A percentile compares a stretch with the other conserved stretches of the same genome.
phyloP scores from a whole-genome alignment of 805 yeast genomes.

The Grigorovia yakushimaensis region DNA sequence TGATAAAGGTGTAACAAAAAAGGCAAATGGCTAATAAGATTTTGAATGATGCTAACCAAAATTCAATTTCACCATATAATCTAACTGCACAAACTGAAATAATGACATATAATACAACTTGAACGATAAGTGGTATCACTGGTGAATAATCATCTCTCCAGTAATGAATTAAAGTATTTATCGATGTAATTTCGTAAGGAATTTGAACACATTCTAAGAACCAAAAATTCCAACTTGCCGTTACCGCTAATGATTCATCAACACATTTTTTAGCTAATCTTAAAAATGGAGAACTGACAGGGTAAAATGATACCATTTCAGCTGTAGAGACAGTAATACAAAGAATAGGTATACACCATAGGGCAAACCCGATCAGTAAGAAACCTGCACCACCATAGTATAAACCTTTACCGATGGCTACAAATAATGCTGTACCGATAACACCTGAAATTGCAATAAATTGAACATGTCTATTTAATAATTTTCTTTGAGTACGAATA shows the following conservation, averaged over 20 bases:
- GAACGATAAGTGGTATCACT: conserved; percentile 58
- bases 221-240: conserved; percentile 76
- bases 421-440: conserved; percentile 73
- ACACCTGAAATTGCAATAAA: conserved; percentile 74
- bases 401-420: conserved; percentile 57
- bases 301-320: conserved; percentile 69
- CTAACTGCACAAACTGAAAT: conserved; percentile 67
- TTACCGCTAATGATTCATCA: conserved; percentile 65
- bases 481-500: conserved; percentile 35
- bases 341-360: conserved; percentile 65
- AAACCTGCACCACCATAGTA: conserved; percentile 62
- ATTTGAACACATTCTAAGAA: conserved; percentile 65
- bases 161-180: conserved; percentile 65
- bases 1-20: conserved; percentile 61
- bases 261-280: conserved; percentile 65
- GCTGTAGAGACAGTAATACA: conserved; percentile 63
- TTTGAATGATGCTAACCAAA: conserved; percentile 67
- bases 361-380: conserved; percentile 50
- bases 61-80: conserved; percentile 74
- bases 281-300: conserved; percentile 69
- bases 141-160: conserved; percentile 74
- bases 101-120: conserved; percentile 49
- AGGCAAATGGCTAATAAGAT: conserved; percentile 67
- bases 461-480: conserved; percentile 64
- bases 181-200: conserved; percentile 78